phyloP scores from a whole-genome alignment of 2,329 filamentous ascomycete species.

The Mariannaea elegans region DNA sequence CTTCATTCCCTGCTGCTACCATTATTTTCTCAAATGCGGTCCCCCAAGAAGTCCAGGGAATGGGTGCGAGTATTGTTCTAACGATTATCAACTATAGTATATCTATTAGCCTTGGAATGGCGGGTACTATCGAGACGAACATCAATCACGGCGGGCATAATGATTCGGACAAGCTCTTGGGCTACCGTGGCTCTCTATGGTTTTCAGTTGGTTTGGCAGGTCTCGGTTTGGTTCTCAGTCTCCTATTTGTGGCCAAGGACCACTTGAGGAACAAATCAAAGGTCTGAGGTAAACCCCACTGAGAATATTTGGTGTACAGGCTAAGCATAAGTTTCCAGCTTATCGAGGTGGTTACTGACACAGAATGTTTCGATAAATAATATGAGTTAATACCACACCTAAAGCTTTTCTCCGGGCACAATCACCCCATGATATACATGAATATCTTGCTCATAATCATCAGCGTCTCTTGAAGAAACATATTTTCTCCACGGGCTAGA shows the following conservation, averaged over 20 bases:
- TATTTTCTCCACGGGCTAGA: no score
- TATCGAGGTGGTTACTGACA: no score
- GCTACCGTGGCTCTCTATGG: conserved; percentile 16
- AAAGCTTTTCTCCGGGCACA: no score
- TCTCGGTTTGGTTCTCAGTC: conserved; percentile 10
- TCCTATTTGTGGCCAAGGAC: conserved; percentile 2
- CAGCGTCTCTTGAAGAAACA: no score
- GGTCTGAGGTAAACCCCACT: no score
- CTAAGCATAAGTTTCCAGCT: no score
- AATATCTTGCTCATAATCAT: no score
- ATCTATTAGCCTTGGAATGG: conserved; percentile 15
- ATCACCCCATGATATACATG: no score
- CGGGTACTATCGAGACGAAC: conserved; percentile 10
- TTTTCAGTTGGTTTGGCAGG: conserved; percentile 12
- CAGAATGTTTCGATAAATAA: no score
- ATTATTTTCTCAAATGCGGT: conserved; percentile 21
- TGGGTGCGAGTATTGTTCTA: conserved; percentile 16
- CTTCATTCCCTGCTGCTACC: conserved; percentile 12
- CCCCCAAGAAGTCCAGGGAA: conserved; percentile 9
- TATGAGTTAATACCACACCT: no score
- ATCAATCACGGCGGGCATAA: not conserved
- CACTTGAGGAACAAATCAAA: no score
- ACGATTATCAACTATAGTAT: conserved; percentile 25
- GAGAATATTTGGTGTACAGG: no score
- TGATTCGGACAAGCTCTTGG: not conserved